Percentiles rank a stretch among this genome's conserved stretches.
Conservation (phyloP, 139 green algal genomes). For the Coelastrella sp. region DNA sequence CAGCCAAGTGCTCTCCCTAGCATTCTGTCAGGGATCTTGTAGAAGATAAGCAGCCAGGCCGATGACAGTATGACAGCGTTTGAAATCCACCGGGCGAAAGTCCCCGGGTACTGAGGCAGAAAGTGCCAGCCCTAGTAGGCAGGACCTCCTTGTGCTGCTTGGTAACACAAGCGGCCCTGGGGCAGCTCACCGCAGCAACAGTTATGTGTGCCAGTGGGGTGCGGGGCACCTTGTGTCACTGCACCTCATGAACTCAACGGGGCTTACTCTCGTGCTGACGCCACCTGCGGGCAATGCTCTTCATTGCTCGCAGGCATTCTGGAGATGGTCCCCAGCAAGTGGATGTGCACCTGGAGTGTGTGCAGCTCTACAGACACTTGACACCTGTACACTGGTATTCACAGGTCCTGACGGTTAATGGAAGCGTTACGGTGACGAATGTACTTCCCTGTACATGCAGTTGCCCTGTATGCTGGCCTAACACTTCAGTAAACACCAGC, state of each 20-base stretch:
- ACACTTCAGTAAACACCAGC: background rate
- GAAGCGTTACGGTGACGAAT: background rate
- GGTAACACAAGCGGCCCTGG: slow-evolving; percentile 56
- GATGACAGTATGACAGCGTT: slow-evolving; percentile 40
- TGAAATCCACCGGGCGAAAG: slow-evolving; percentile 93
- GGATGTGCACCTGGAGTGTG: background rate
- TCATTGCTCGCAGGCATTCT: slow-evolving; percentile 23
- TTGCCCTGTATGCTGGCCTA: background rate
- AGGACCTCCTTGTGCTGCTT: slow-evolving; percentile 78
- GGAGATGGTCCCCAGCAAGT: background rate
- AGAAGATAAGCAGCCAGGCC: slow-evolving; percentile 45
- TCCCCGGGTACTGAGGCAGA: slow-evolving; percentile 97
- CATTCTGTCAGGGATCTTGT: slow-evolving; percentile 28
- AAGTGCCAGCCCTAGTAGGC: slow-evolving; percentile 92
- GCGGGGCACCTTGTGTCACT: slow-evolving; percentile 44
- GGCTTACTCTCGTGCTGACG: slow-evolving; percentile 98
- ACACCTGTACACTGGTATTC: background rate
- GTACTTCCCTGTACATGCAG: background rate
- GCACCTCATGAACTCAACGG: slow-evolving; percentile 92
- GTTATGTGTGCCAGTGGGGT: slow-evolving; percentile 95
- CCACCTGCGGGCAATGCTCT: slow-evolving; percentile 44
- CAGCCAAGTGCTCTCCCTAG: slow-evolving; percentile 76
- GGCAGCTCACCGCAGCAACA: slow-evolving; percentile 97
- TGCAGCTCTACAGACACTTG: background rate
- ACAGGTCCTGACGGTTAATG: background rate